Evolutionary conservation across 371 early-diverging fungal species (phyloP).

Genomic region (Mortierella sp.): DNA sequence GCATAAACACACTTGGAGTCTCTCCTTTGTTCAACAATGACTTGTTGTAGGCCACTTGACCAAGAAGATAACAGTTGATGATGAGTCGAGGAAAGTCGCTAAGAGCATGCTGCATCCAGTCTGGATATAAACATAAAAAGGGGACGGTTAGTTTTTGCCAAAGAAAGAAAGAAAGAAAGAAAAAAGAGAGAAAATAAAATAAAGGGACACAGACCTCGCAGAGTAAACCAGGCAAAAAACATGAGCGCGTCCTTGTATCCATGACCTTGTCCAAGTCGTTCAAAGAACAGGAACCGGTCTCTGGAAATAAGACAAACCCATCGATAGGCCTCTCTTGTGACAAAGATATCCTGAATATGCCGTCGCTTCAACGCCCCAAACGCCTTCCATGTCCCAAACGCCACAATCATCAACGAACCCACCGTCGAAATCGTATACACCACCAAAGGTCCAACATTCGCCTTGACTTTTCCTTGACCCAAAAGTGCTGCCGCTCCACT

Average conservation of each 20-base stretch:
- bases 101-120: constrained; percentile 48
- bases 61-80: constrained; percentile 45
- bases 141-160: not conserved
- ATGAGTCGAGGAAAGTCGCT: constrained; percentile 44
- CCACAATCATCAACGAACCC: constrained; percentile 21
- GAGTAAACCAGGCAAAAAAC: constrained; percentile 48
- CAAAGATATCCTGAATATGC: constrained; percentile 45
- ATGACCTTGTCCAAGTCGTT: constrained; percentile 40
- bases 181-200: constrained; percentile 9
- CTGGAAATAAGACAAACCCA: constrained; percentile 33
- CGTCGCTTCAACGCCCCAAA: constrained; percentile 21
- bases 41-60: constrained; percentile 32
- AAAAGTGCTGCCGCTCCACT: constrained; percentile 6
- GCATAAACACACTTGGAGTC: constrained; percentile 31
- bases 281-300: constrained; percentile 49
- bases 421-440: constrained; percentile 31
- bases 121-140: constrained; percentile 4
- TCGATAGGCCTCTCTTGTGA: constrained; percentile 46
- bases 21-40: constrained; percentile 24
- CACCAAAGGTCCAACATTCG: constrained; percentile 23
- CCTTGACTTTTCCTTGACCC: constrained; percentile 6
- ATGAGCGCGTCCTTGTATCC: constrained; percentile 36
- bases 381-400: constrained; percentile 43
- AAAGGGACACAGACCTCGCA: constrained; percentile 24
- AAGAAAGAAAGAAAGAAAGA: not conserved